Base-by-base conservation (phyloP, 176 grass and related monocot species). In the Metroxylon sagu region DNA sequence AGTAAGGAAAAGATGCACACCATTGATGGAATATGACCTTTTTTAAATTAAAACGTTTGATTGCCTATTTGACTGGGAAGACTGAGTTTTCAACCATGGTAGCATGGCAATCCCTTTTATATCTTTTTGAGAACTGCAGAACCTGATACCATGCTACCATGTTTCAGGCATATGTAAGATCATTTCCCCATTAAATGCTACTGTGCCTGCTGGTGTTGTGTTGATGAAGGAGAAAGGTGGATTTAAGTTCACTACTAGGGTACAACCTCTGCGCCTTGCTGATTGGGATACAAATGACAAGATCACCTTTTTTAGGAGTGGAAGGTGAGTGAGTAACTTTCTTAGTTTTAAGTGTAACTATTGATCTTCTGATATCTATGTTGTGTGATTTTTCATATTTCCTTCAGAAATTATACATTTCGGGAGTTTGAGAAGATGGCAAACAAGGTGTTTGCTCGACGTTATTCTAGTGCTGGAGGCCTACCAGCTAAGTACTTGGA, bases 371-470 rank as follows among this genome's bases (percentile, higher is more conserved):
- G 52, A 14, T 52, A 63, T 39, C 16, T 18, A 16, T 23, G 54
- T 29, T 77, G 61, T 39, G 21, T 52, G 59, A 54, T 70, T 5
- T 39, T 65, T 7, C 21, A 23, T 23, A 23, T 23, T n/a, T 64
- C 23, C 30, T 78, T 75, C 84, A 98, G 93, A 69, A 98, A 98
- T 71, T 98, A 98, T 65, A 85, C 81, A 63, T 98, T 98, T 56
- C 69, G 87, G 30, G 93, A 98, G 19, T 98, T 88, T 29, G 93
- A 98, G 64, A 98, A 80, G 75, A 92, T 88, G 85, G 93, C 87
- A 26, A 92, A 88, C 81, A 98, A 88, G 54, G 87, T 83, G 75
- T 92, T 91, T 60, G 71, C 76, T 60, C 82, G 83, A 73, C 88
- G 83, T 72, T 98, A 88, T 71, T 98, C 78, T 57, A 92, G 93